These are phyloP conservation scores for Porcisia deanei DNA, from an alignment of 208 protist genomes.

Conservation along the genomic window DNA sequence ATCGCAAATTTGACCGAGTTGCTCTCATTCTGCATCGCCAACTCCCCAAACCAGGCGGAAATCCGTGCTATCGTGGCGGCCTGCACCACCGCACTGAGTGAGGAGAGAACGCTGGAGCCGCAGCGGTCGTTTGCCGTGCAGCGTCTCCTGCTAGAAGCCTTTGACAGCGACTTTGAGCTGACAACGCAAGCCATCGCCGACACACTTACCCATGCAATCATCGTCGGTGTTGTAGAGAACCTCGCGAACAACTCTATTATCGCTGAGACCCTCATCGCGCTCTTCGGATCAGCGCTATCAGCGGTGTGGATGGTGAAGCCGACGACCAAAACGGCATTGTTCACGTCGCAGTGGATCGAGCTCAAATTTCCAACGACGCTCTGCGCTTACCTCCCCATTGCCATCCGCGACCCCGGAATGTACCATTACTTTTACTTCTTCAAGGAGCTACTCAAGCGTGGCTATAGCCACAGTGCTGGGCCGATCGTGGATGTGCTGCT, in stretches of 20 bases:
- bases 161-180: slow-evolving; percentile 48
- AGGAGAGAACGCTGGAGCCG: slow-evolving; percentile 18
- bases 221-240: slow-evolving; percentile 44
- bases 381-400: slow-evolving; percentile 31
- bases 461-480: slow-evolving; percentile 68
- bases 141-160: slow-evolving; percentile 63
- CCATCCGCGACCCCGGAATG: slow-evolving; percentile 30
- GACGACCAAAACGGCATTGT: slow-evolving; percentile 40
- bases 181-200: slow-evolving; percentile 52
- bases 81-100: slow-evolving; percentile 18
- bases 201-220: slow-evolving; percentile 24
- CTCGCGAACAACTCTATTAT: slow-evolving; percentile 51
- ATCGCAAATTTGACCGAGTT: slow-evolving; percentile 33
- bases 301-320: slow-evolving; percentile 46
- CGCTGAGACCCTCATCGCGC: slow-evolving; percentile 61
- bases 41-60: slow-evolving; percentile 18
- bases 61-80: slow-evolving; percentile 21
- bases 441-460: slow-evolving; percentile 67
- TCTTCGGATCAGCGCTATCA: slow-evolving; percentile 61
- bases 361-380: slow-evolving; percentile 39
- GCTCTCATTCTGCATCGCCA: slow-evolving; percentile 33
- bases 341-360: slow-evolving; percentile 55
- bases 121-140: slow-evolving; percentile 46
- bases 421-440: slow-evolving; percentile 78
- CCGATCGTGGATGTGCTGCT: slow-evolving; percentile 71